These are phyloP conservation scores for Wickerhamiella cacticola DNA, from an alignment of 805 yeast species.

Conservation along the genomic window DNA sequence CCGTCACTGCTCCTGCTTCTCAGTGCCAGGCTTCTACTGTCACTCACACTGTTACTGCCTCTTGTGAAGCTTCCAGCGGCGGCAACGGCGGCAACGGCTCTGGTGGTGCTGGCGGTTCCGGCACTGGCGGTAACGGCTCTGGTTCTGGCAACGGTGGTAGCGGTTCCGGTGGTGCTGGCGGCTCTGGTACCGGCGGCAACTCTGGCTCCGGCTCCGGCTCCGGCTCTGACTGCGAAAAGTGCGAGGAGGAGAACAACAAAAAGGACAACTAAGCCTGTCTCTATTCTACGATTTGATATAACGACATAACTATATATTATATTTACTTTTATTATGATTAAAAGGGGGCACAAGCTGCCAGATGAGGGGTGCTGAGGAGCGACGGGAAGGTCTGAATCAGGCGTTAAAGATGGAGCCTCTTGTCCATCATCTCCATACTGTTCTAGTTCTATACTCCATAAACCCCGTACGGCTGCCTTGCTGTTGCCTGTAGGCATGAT, in stretches of 20 bases:
- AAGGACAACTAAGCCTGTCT: background rate
- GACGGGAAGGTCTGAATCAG: too few relatives aligned
- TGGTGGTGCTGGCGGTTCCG: slow-evolving; percentile 1
- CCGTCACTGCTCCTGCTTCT: background rate
- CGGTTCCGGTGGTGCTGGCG: slow-evolving; percentile 1
- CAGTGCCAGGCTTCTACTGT: background rate
- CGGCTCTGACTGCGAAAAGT: background rate
- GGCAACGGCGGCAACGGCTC: slow-evolving; percentile 3
- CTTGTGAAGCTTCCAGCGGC: background rate
- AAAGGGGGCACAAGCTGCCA: too few relatives aligned
- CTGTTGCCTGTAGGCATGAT: too few relatives aligned
- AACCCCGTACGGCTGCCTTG: too few relatives aligned
- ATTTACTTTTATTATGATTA: background rate
- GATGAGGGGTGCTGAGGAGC: too few relatives aligned
- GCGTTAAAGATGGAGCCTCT: too few relatives aligned
- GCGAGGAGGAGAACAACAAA: slow-evolving; percentile 2
- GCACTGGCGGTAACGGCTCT: background rate
- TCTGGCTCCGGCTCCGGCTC: background rate
- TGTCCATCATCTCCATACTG: too few relatives aligned
- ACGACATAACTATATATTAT: background rate
- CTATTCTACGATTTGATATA: background rate
- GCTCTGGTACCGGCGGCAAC: background rate
- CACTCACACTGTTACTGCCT: background rate
- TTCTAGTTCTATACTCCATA: too few relatives aligned
- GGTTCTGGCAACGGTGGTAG: background rate